phyloP scores from a whole-genome alignment of 2,329 filamentous ascomycete genomes.

The Cadophora gregata region DNA sequence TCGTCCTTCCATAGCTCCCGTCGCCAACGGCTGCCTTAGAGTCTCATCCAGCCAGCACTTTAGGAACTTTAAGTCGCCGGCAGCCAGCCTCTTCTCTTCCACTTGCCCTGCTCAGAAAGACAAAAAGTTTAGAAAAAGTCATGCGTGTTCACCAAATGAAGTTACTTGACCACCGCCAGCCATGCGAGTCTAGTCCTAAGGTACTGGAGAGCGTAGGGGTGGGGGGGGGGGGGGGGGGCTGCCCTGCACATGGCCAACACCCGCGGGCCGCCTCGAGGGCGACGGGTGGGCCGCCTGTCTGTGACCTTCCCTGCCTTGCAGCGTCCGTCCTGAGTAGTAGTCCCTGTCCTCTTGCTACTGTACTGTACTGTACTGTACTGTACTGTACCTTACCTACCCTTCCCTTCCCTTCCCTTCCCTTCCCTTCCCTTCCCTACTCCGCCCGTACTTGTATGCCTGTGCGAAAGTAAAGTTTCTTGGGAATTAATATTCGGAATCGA shows the following conservation, averaged over 20 bases:
- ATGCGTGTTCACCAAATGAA: neutral
- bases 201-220: neutral
- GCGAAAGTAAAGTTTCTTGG: conserved; percentile 13
- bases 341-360: neutral
- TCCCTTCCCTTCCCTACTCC: too few relatives aligned
- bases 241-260: conserved; percentile 13
- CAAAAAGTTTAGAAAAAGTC: neutral
- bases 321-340: too few relatives aligned
- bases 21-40: neutral
- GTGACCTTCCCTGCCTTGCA: conserved; percentile 3
- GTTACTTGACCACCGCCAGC: neutral
- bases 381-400: too few relatives aligned
- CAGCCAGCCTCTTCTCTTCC: conserved; percentile 10
- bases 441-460: conserved; percentile 9
- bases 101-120: neutral
- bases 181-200: conserved; percentile 2
- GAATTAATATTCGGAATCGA: conserved; percentile 14
- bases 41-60: neutral
- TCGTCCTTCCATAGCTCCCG: neutral
- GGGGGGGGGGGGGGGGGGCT: too few relatives aligned
- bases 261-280: conserved; percentile 8
- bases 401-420: too few relatives aligned
- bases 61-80: too few relatives aligned
- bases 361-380: neutral
- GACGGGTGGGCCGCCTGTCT: conserved; percentile 2